These are phyloP conservation scores for Sphagnum tenellum DNA, from an alignment of 225 moss, liverwort and hornwort species.

Conservation along the genomic window DNA sequence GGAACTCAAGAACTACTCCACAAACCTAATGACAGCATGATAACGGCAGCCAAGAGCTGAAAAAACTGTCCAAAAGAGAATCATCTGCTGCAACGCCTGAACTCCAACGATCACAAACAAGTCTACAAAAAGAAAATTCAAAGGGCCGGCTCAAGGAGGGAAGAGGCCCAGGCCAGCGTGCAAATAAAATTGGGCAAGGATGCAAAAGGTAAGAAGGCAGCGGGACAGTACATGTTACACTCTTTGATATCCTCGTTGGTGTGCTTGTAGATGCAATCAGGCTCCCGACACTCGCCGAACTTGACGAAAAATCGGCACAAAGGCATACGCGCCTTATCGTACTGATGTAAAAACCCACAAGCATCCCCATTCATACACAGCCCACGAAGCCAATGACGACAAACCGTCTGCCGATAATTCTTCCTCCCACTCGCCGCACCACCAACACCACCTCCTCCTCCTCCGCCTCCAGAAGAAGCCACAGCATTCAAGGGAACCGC, in stretches of 20 bases:
- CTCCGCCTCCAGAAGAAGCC: too few relatives aligned
- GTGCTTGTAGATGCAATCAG: conserved; percentile 99
- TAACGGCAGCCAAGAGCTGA: too few relatives aligned
- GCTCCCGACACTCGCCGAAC: conserved; percentile 99
- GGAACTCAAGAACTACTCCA: too few relatives aligned
- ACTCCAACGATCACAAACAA: too few relatives aligned
- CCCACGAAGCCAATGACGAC: conserved; percentile 93
- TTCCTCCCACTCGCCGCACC: conserved; percentile 54
- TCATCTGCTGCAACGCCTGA: too few relatives aligned
- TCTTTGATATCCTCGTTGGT: conserved; percentile 99
- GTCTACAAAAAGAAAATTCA: too few relatives aligned
- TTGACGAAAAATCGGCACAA: conserved; percentile 99
- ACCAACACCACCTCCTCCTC: too few relatives aligned
- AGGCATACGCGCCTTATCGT: conserved; percentile 98
- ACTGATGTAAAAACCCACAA: conserved; percentile 97
- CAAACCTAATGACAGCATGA: too few relatives aligned
- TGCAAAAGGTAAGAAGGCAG: not conserved
- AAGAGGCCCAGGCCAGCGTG: not conserved
- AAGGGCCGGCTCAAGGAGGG: not conserved
- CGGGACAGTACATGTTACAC: conserved; percentile 79
- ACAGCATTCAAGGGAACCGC: conserved; percentile 32
- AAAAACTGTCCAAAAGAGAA: too few relatives aligned
- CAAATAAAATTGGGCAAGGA: not conserved
- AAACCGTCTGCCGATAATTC: conserved; percentile 97
- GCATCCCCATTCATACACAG: conserved; percentile 99